phyloP scores from a whole-genome alignment of 2,329 filamentous ascomycete species.

The Proliferodiscus dingleyae region DNA sequence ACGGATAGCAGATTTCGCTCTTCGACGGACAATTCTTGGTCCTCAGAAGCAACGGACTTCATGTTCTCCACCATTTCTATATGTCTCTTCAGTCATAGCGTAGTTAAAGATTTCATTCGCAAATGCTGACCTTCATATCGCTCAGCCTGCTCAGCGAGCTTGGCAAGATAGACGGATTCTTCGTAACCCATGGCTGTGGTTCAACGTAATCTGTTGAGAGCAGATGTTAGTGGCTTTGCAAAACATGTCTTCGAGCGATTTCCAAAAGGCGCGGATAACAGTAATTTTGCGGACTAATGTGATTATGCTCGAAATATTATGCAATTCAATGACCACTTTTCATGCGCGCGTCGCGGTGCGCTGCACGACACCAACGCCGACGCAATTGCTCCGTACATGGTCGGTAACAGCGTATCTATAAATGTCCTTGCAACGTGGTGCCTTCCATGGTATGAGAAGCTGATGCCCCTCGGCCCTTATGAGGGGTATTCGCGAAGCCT shows the following conservation, averaged over 20 bases:
- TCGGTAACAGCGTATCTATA: constrained; percentile 1
- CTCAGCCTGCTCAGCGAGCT: constrained; percentile 99
- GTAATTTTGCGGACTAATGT: neutral
- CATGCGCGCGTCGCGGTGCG: neutral
- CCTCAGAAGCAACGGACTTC: constrained; percentile 92
- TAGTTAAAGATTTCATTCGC: neutral
- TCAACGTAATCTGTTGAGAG: constrained; percentile 15
- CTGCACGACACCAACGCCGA: constrained; percentile 5
- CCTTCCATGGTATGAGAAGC: constrained; percentile 7
- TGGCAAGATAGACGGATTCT: constrained; percentile 98
- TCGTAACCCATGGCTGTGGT: constrained; percentile 90
- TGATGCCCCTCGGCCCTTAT: constrained; percentile 25
- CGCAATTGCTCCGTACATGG: neutral
- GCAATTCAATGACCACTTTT: neutral
- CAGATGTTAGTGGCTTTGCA: constrained; percentile 7
- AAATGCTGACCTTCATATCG: constrained; percentile 90
- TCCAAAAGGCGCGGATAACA: too few species aligned
- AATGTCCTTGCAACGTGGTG: neutral
- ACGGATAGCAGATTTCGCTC: constrained; percentile 98
- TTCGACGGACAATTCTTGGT: constrained; percentile 80
- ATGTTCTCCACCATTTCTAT: constrained; percentile 99
- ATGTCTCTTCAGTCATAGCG: constrained; percentile 16
- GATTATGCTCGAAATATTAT: neutral
- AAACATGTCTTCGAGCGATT: neutral
- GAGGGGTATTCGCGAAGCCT: constrained; percentile 24